Evolutionary conservation across 108 stramenopile genomes (phyloP), one percentile per base, ranked within the genome.

Genomic region (Nitzschia putrida): DNA sequence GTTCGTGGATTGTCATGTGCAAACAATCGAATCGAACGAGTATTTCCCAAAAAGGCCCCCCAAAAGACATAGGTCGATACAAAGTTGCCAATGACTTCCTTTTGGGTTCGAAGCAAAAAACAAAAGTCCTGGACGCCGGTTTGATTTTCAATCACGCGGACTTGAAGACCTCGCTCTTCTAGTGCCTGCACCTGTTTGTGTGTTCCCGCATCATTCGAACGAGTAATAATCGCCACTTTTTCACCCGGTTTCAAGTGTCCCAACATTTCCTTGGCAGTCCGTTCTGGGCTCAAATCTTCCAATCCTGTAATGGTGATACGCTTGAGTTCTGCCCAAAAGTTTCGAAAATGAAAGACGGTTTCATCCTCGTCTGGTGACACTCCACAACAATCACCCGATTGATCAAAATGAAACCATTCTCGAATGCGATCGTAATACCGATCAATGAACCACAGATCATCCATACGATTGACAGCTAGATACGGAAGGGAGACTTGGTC

Each of bases 91-190:
- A 81, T 37, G 6, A 83, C 21, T 53, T 70, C 69, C 45, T 79
- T 66, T 52, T 69, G 34, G 14, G 86, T 76, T 16, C 50, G 50
- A 44, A 70, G 26, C 20, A 84, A 37, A 37, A 87, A 82, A 51
- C 86, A 87, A 70, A 87, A 87, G 47, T 87, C 86, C 42, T 82
- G 80, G 37, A 66, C 39, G 8, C 69, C 77, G 13, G 66, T 63
- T 20, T 80, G 78, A 37, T 61, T 61, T 12, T 49, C 43, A n/a
- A 84, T 54, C 2, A 80, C 43, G 24, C 83, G 71, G 12, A 73
- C 81, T 25, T 57, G 22, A 9, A 77, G 54, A 14, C 81, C 83
- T 25, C 52, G 69, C 13, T 58, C 52, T 14, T 71, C 24, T 12
- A 86, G 34, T 12, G 78, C 81, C 7, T 69, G 34, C 0, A 76